Base-by-base conservation (phyloP, 768 basidiomycete genomes). In the Termitomyces sp. region DNA sequence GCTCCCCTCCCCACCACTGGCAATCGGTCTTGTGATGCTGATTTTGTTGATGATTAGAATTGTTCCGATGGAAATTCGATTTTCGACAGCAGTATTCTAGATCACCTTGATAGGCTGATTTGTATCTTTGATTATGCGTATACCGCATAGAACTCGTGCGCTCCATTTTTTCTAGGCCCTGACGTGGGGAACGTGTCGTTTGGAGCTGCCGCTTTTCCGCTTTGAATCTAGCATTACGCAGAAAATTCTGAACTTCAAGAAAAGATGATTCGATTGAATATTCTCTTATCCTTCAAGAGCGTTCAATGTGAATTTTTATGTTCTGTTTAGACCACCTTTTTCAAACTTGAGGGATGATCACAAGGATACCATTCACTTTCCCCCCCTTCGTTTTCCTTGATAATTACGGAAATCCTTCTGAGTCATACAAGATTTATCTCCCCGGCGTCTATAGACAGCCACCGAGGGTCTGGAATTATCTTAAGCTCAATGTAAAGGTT, bases 151-250 rank as follows among this genome's bases (percentile, higher is more conserved):
- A n/a, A n/a, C 26, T 47, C 26, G 31, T 9, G 26, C 7, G 16
- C 10, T n/a, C 22, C 20, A 9, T 12, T 39, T 1, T 28, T 18
- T 4, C 10, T 39, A 70, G 71, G 72, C 5, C 71, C 71, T 8
- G 71, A 72, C 51, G 62, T 71, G n/a, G 66, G 64, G 36, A 60
- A 68, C 28, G 60, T 73, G 45, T 66, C 68, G 22, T 70, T 73
- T 29, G 70, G 72, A 4, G 39, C 47, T 24, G 34, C 52, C 33
- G 59, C 59, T 46, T 62, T 55, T 34, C 26, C 56, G 4, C 15
- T 29, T 22, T 61, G 51, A 51, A 29, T 16, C n/a, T 18, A n/a
- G 13, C n/a, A 10, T 7, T n/a, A n/a, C 37, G 18, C 4, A 39
- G n/a, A n/a, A n/a, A n/a, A n/a, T n/a, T n/a, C n/a, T n/a, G n/a